These are phyloP conservation scores for Candida boidinii DNA, from an alignment of 805 yeast species.

Conservation along the genomic window DNA sequence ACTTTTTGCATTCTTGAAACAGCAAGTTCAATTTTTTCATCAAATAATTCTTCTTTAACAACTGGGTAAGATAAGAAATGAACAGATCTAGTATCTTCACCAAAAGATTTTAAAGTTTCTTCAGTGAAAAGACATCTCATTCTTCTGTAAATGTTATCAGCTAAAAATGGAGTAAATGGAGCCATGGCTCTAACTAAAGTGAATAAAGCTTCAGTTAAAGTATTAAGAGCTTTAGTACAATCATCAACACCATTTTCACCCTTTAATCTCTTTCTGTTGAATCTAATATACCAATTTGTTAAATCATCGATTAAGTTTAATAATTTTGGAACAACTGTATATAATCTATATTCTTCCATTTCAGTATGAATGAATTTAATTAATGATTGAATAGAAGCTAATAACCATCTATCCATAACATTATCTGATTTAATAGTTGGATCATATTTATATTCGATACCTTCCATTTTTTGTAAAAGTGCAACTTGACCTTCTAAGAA, in stretches of 20 bases:
- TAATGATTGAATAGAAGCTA: constrained; percentile 93
- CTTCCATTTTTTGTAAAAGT: constrained; percentile 67
- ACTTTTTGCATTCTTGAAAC: constrained; percentile 95
- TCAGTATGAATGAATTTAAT: constrained; percentile 80
- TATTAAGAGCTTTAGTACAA: constrained; percentile 79
- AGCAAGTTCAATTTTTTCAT: constrained; percentile 76
- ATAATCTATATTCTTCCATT: constrained; percentile 84
- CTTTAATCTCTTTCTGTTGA: constrained; percentile 96
- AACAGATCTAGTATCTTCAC: constrained; percentile 69
- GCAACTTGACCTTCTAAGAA: constrained; percentile 94
- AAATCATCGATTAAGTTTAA: constrained; percentile 84
- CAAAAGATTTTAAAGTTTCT: constrained; percentile 40
- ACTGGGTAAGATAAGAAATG: constrained; percentile 91
- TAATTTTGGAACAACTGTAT: constrained; percentile 92
- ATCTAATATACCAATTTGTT: constrained; percentile 98
- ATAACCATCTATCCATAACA: constrained; percentile 96
- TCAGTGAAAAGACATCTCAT: constrained; percentile 55
- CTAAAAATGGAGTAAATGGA: constrained; percentile 94
- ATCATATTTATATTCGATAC: constrained; percentile 65
- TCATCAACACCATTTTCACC: constrained; percentile 86
- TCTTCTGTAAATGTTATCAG: constrained; percentile 82
- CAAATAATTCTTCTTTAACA: constrained; percentile 72
- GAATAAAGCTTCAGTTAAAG: constrained; percentile 82
- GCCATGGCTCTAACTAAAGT: constrained; percentile 95
- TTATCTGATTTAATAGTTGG: constrained; percentile 58